Base-by-base conservation (phyloP, 163 green algal genomes). In the Prototheca wickerhamii region DNA sequence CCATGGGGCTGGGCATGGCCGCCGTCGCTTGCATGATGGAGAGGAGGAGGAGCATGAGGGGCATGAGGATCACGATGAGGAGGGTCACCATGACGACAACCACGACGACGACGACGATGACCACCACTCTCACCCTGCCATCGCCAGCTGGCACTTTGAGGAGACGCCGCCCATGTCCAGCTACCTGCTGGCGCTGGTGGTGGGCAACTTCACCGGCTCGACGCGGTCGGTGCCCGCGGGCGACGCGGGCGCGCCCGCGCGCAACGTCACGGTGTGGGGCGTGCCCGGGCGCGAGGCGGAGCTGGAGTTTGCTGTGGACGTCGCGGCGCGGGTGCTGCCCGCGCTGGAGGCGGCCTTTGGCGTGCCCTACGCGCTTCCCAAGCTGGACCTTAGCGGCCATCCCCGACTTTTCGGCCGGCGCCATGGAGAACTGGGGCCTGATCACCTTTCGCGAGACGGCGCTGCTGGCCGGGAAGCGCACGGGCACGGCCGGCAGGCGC, bases 371-470 rank as follows among this genome's bases (percentile, higher is more conserved):
- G 40, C 82, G 0, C 72, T 97, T 29, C 78, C 84, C 29, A 97
- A 97, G 74, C 71, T 95, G 55, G 91, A 97, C 68, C 74, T 97
- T n/a, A 42, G 84, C 95, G 20, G 91, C 76, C 5, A 84, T 95
- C 32, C 88, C 89, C 8, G 80, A 87, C 58, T 91, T 94, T 70
- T 70, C 74, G 32, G 86, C 84, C 2, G 88, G 91, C 4, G 91
- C 90, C 18, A 97, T 97, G 91, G 91, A 97, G 76, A 97, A 97
- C 75, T 96, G 89, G 86, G 91, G 90, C 29, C 79, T 92, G 31
- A 85, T 95, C 42, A 87, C 78, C 4, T 95, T 86, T 64, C 63
- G 61, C 26, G 81, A 91, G 63, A 77, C 68, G 1, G 75, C 68
- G 3, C 73, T 92, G 66, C 67, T 92, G 55, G 57, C 78, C 7